phyloP scores from a whole-genome alignment of 1,284 basidiomycete species.

The Agroathelia rolfsii region DNA sequence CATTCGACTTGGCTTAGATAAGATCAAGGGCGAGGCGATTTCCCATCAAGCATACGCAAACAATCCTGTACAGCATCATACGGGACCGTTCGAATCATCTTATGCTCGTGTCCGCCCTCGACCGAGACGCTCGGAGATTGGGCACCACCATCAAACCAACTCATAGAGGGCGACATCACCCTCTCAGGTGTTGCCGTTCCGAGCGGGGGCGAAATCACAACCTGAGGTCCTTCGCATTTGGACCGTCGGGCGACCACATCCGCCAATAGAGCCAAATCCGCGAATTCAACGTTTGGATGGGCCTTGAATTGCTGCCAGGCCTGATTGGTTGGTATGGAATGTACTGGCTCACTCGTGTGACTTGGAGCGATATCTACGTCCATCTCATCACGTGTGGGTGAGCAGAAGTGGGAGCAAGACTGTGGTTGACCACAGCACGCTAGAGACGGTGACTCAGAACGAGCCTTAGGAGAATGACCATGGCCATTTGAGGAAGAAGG shows the following conservation, averaged over 20 bases:
- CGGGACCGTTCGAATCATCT: no score
- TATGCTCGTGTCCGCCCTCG: no score
- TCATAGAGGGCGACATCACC: conserved; percentile 23
- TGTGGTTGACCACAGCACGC: conserved; percentile 21
- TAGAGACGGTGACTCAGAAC: conserved; percentile 18
- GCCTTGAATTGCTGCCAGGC: conserved; percentile 84
- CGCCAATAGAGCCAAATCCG: conserved; percentile 72
- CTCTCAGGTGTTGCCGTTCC: conserved; percentile 38
- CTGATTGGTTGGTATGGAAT: conserved; percentile 71
- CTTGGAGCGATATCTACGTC: conserved; percentile 23
- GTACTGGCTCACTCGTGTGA: conserved; percentile 19
- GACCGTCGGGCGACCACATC: conserved; percentile 81
- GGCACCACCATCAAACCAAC: no score
- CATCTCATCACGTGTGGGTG: conserved; percentile 7
- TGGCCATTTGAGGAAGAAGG: conserved; percentile 22
- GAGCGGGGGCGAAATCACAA: conserved; percentile 54
- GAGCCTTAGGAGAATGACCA: conserved; percentile 13
- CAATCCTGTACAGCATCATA: no score
- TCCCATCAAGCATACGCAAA: no score
- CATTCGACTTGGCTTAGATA: no score
- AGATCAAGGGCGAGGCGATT: no score
- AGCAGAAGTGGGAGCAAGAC: conserved; percentile 14
- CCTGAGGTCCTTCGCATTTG: conserved; percentile 64
- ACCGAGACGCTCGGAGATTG: no score
- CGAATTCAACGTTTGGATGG: conserved; percentile 79